These are phyloP conservation scores for Talaromyces ruber DNA, from an alignment of 495 filamentous ascomycete species.

Conservation along the genomic window DNA sequence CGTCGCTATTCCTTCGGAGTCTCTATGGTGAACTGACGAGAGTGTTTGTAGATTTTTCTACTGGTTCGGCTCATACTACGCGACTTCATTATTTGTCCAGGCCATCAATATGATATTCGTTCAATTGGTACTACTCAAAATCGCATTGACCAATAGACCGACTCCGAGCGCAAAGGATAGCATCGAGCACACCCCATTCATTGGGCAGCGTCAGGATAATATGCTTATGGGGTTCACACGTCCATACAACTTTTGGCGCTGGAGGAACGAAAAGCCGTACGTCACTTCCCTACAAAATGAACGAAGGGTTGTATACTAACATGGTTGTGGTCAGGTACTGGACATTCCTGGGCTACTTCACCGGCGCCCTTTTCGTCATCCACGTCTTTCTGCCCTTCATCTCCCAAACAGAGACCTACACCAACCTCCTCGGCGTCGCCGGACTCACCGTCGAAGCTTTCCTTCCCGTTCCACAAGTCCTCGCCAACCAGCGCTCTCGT, in stretches of 20 bases:
- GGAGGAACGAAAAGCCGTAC: slow-evolving; percentile 71
- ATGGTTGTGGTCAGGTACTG: slow-evolving; percentile 58
- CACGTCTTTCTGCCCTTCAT: slow-evolving; percentile 65
- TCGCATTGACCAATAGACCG: slow-evolving; percentile 85
- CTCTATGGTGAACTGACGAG: slow-evolving; percentile 2
- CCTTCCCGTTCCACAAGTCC: slow-evolving; percentile 82
- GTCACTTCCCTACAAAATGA: slow-evolving; percentile 17
- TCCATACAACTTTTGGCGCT: slow-evolving; percentile 93
- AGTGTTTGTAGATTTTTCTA: slow-evolving; percentile 67
- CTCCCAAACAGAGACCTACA: slow-evolving; percentile 55
- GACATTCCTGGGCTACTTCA: slow-evolving; percentile 71
- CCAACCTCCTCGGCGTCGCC: slow-evolving; percentile 62
- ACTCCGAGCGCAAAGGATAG: slow-evolving; percentile 45
- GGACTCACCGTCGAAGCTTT: slow-evolving; percentile 87
- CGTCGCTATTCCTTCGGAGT: no score
- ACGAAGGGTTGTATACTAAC: neutral
- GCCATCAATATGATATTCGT: slow-evolving; percentile 79
- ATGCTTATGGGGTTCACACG: slow-evolving; percentile 29
- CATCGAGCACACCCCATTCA: slow-evolving; percentile 38
- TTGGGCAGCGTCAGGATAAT: slow-evolving; percentile 13
- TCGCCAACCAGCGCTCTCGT: slow-evolving; percentile 65
- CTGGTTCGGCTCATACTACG: slow-evolving; percentile 85
- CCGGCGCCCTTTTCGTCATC: slow-evolving; percentile 52
- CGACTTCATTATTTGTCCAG: slow-evolving; percentile 71
- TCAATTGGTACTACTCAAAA: slow-evolving; percentile 76